Evolutionary conservation across 805 yeast genomes (phyloP).

Genomic region (Candida oleophila): DNA sequence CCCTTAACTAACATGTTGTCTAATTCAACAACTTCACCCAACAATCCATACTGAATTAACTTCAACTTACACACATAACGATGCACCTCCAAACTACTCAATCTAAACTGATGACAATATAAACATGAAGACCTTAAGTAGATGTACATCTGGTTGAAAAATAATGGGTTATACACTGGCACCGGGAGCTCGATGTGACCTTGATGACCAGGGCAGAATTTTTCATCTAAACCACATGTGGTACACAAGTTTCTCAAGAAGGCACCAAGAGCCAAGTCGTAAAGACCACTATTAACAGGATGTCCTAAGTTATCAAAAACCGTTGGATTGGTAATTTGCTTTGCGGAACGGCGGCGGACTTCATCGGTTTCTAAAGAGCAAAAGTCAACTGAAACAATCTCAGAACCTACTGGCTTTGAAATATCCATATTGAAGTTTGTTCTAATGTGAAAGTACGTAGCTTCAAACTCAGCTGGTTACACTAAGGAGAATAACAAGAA

Average conservation of each 20-base stretch:
- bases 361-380: slow-evolving; percentile 80
- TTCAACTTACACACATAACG: slow-evolving; percentile 73
- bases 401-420: slow-evolving; percentile 94
- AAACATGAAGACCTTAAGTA: slow-evolving; percentile 83
- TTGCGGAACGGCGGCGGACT: slow-evolving; percentile 83
- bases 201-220: slow-evolving; percentile 95
- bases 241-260: slow-evolving; percentile 84
- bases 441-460: neutral
- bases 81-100: slow-evolving; percentile 69
- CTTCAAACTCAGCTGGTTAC: neutral
- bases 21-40: slow-evolving; percentile 72
- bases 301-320: slow-evolving; percentile 97
- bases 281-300: slow-evolving; percentile 90
- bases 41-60: slow-evolving; percentile 83
- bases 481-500: neutral
- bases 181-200: slow-evolving; percentile 97
- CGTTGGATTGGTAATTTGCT: slow-evolving; percentile 91
- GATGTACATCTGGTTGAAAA: slow-evolving; percentile 87
- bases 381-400: slow-evolving; percentile 89
- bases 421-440: slow-evolving; percentile 71
- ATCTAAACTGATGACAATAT: slow-evolving; percentile 83
- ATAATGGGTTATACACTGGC: slow-evolving; percentile 92
- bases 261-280: slow-evolving; percentile 95
- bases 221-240: slow-evolving; percentile 94
- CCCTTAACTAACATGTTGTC: slow-evolving; percentile 57